Evolutionary conservation across 495 filamentous ascomycete genomes (phyloP).

Genomic region (Glonium stellatum): DNA sequence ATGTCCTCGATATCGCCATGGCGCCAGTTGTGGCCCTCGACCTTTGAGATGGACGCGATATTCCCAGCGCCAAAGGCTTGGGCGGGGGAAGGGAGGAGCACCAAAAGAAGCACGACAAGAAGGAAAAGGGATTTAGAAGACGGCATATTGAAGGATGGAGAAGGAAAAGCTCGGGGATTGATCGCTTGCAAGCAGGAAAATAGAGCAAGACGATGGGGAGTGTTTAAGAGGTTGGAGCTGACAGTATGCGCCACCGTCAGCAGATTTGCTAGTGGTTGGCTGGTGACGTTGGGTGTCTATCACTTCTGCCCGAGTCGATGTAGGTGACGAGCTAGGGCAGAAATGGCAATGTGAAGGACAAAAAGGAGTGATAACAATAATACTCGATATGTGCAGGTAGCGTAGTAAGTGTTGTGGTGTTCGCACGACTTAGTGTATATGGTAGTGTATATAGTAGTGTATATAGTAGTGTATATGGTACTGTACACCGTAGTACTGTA

Average conservation of each 20-base stretch:
- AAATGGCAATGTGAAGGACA: too few species aligned
- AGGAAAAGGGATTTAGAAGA: constrained; percentile 26
- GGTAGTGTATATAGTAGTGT: too few species aligned
- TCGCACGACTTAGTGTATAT: too few species aligned
- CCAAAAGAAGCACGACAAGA: constrained; percentile 36
- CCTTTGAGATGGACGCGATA: constrained; percentile 84
- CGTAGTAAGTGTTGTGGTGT: too few species aligned
- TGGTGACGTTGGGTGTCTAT: background rate
- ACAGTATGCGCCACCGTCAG: background rate
- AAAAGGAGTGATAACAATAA: too few species aligned
- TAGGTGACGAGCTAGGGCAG: too few species aligned
- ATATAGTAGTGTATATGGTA: too few species aligned
- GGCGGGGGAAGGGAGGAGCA: constrained; percentile 56
- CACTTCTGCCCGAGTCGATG: background rate
- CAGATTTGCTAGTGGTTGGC: background rate
- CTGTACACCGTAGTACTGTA: too few species aligned
- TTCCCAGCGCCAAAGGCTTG: constrained; percentile 92
- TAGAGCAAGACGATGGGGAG: background rate
- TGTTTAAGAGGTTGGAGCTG: background rate
- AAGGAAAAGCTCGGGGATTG: background rate
- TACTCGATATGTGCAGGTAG: too few species aligned
- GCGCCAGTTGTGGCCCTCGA: constrained; percentile 93
- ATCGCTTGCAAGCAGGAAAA: background rate
- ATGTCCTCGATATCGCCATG: constrained; percentile 93
- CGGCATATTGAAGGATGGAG: constrained; percentile 13